Base-by-base conservation (phyloP, 768 basidiomycete genomes). In the Artomyces pyxidatus region DNA sequence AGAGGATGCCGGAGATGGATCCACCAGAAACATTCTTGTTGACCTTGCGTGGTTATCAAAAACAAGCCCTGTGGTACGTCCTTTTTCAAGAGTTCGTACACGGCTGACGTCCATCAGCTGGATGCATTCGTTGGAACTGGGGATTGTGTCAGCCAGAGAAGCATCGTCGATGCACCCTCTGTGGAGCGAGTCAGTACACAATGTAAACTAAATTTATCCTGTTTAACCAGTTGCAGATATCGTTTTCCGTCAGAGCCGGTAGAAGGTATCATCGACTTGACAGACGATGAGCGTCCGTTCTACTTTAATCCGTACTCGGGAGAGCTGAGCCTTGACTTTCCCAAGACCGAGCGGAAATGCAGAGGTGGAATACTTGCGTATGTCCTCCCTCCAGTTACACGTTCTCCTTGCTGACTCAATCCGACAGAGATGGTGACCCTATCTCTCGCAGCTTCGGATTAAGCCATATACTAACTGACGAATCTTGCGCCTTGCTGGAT, bases 231-330 rank as follows among this genome's bases (percentile, higher is more conserved):
- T 30, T 25, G 9, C 47, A 92, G 91, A 71, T 94, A 90, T 61
- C 58, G 71, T 0, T 90, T 92, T 54, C 85, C 85, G 11, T 65
- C 70, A 16, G 76, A 83, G 52, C 81, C 81, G 3, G 63, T 60
- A 21, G 70, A 74, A 14, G 71, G 73, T 9, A 67, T 80, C 27
- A 86, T 92, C 39, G 91, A 93, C 61, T 70, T 94, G 19, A 89
- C 90, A 3, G 78, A 73, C 10, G 87, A 90, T 29, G 88, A 93
- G 21, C 76, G 71, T 45, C 71, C 71, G 0, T 94, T 95, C 61
- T 95, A 91, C 66, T 89, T 88, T 71, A 95, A 92, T 58, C 81
- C 89, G 1, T 91, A 90, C 62, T 92, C 88, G 9, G 88, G 94
- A 9, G 93, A 97, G 61, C 68, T 97, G 45, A 89, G 83, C 54